Evolutionary conservation across 257 asterid genomes (phyloP).

Genomic region (Solanum corneliomulleri): DNA sequence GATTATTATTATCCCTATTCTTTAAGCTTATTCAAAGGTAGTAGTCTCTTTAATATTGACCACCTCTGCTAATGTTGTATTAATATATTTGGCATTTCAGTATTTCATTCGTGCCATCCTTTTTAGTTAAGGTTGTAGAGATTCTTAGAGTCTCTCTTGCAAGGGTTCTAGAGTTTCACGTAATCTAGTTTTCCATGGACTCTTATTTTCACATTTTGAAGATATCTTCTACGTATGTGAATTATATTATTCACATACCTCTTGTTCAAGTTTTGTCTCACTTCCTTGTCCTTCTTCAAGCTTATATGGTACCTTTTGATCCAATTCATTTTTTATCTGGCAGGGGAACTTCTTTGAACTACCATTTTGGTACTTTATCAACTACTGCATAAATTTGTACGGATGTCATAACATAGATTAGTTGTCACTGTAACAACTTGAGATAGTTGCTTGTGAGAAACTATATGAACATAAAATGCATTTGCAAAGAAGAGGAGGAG

Average conservation of each 20-base stretch:
- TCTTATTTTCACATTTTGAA: background rate
- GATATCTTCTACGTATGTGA: background rate
- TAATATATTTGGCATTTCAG: background rate
- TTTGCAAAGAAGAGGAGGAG: too few species aligned
- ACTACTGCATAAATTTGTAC: background rate
- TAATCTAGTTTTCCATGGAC: background rate
- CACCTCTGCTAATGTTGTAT: background rate
- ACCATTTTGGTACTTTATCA: too few species aligned
- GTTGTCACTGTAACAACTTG: too few species aligned
- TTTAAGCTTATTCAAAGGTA: background rate
- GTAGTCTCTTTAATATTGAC: background rate
- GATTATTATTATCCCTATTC: too few species aligned
- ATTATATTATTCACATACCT: background rate
- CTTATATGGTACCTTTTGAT: too few species aligned
- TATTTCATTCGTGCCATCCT: background rate
- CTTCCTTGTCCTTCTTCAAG: background rate
- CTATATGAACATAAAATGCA: too few species aligned
- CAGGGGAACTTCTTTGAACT: background rate
- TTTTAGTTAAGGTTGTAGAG: background rate
- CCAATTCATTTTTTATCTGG: background rate
- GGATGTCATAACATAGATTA: background rate
- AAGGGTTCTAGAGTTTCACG: background rate
- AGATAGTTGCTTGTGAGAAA: too few species aligned
- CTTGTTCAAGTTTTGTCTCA: background rate
- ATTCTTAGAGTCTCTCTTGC: background rate